These are phyloP conservation scores for Aspergillus carlsbadensis DNA, from an alignment of 495 filamentous ascomycete genomes.

Conservation along the genomic window DNA sequence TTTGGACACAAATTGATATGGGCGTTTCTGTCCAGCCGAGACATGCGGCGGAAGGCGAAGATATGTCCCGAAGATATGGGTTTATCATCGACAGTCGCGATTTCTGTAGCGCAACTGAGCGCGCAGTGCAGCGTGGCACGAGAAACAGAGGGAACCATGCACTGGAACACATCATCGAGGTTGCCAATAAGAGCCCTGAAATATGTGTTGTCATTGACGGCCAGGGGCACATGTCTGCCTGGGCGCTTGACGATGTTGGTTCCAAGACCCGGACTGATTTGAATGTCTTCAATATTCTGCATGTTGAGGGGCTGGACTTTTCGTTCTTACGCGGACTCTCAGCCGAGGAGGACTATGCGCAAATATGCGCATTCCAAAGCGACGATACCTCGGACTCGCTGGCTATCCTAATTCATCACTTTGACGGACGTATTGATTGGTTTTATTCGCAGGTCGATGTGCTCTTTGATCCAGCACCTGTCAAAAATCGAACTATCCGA, in stretches of 20 bases:
- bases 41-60: slow-evolving; percentile 29
- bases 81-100: slow-evolving; percentile 85
- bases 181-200: slow-evolving; percentile 83
- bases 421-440: slow-evolving; percentile 81
- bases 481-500: slow-evolving; percentile 56
- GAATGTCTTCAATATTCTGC: slow-evolving; percentile 84
- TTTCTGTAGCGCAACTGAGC: slow-evolving; percentile 73
- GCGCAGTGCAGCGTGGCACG: slow-evolving; percentile 62
- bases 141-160: slow-evolving; percentile 65
- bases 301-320: slow-evolving; percentile 69
- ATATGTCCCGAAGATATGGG: slow-evolving; percentile 59
- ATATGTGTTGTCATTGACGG: slow-evolving; percentile 85
- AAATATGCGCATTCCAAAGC: slow-evolving; percentile 70
- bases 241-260: slow-evolving; percentile 90
- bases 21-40: slow-evolving; percentile 67
- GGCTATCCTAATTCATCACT: slow-evolving; percentile 79
- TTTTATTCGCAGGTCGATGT: slow-evolving; percentile 75
- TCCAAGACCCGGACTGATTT: slow-evolving; percentile 65
- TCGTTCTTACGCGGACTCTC: slow-evolving; percentile 55
- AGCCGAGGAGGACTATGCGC: slow-evolving; percentile 58
- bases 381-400: slow-evolving; percentile 59
- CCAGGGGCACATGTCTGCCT: slow-evolving; percentile 84
- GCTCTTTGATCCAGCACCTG: slow-evolving; percentile 76
- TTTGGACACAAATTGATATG: slow-evolving; percentile 85
- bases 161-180: slow-evolving; percentile 80